Evolutionary conservation across 306 rosid species (phyloP).

Genomic region (Vigna mungo): DNA sequence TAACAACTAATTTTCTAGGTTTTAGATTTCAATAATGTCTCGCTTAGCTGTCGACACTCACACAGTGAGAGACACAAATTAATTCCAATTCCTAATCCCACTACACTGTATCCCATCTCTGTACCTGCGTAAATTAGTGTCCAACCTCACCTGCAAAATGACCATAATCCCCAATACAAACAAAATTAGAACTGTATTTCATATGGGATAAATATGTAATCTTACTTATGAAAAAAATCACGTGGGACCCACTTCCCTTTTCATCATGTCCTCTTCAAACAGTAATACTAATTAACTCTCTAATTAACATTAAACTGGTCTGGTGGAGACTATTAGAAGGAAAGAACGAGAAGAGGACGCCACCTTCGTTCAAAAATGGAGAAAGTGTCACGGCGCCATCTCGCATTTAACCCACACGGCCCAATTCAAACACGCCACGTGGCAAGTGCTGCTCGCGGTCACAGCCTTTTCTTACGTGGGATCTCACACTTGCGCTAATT

Average conservation of each 20-base stretch:
- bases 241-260: constrained; percentile 26
- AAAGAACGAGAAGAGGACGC: constrained; percentile 3
- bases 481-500: constrained; percentile 52
- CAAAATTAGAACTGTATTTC: background rate
- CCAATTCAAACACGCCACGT: constrained; percentile 50
- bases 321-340: background rate
- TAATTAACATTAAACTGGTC: background rate
- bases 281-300: background rate
- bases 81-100: constrained; percentile 40
- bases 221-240: constrained; percentile 3
- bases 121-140: constrained; percentile 14
- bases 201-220: constrained; percentile 39
- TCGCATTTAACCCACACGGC: constrained; percentile 37
- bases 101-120: background rate
- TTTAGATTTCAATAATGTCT: constrained; percentile 26
- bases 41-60: constrained; percentile 40
- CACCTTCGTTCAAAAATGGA: constrained; percentile 42
- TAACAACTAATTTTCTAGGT: background rate
- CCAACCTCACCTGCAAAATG: constrained; percentile 8
- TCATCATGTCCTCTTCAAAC: background rate
- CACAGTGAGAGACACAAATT: constrained; percentile 13
- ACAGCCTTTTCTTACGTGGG: constrained; percentile 61
- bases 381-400: constrained; percentile 60
- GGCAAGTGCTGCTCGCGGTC: constrained; percentile 45
- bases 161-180: constrained; percentile 43